Base-by-base conservation (phyloP, 75 land plant genomes). In the Isoetes taiwanensis region DNA sequence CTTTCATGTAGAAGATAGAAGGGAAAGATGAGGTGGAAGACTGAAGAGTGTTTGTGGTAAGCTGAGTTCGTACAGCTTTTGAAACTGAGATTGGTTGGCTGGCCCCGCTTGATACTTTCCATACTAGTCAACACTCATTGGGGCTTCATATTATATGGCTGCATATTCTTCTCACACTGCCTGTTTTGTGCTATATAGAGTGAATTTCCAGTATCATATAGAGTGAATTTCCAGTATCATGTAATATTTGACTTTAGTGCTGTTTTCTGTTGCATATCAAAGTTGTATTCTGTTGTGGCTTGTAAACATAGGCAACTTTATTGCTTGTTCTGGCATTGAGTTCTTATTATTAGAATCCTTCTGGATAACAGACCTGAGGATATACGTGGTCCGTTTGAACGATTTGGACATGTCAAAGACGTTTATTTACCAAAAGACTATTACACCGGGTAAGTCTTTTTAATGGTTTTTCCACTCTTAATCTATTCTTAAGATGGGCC, bases 331-430 rank as follows among this genome's bases (percentile, higher is more conserved):
- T n/a, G n/a, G n/a, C n/a, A n/a, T n/a, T n/a, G n/a, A n/a, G n/a
- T n/a, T n/a, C 5, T 23, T 6, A 23, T 46, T 5, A 23, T 46
- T 46, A 19, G 50, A 46, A 9, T 46, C 25, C 6, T 56, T 63
- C 35, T 33, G 32, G 52, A 46, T 28, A 52, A 27, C 26, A 28
- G 64, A 32, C 58, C 30, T 24, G 52, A 63, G 50, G 65, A 30
- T 34, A 21, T 43, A 41, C 10, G 59, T 42, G 65, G 33, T 41
- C 58, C 56, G 16, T 43, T 52, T 52, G 32, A 30, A 32, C 58
- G 54, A 19, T 63, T 28, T 63, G 58, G 62, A 52, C 59, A 33
- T 53, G 34, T 32, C 21, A 63, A 63, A 58, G 58, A 27, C 52
- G 32, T 63, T 26, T 56, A 52, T 21, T 58, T 30, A 30, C 5